A percentile compares a stretch with the other conserved stretches of the same genome.
These are phyloP conservation scores for Cryphonectria nitschkei DNA, from an alignment of 2,329 filamentous ascomycete species.

Conservation along the genomic window DNA sequence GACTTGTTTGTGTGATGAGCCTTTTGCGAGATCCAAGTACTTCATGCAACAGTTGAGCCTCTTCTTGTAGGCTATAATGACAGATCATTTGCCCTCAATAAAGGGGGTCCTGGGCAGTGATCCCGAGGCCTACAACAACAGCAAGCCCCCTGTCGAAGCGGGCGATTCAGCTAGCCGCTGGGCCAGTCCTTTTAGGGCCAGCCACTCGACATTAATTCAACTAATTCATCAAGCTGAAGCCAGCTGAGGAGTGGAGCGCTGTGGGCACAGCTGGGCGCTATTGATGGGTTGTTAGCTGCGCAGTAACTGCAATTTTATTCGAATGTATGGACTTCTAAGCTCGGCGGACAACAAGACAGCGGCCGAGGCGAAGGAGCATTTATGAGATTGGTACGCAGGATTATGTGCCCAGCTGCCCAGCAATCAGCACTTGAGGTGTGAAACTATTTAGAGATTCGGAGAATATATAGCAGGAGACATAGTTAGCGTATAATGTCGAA, in stretches of 20 bases:
- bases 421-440: no score
- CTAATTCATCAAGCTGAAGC: not conserved
- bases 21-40: not conserved
- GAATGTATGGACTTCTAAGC: not conserved
- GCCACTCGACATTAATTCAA: not conserved
- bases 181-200: not conserved
- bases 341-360: not conserved
- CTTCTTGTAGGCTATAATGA: not conserved
- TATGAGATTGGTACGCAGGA: not conserved
- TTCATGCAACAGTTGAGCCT: not conserved
- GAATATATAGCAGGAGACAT: no score
- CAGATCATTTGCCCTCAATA: not conserved
- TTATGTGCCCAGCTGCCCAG: not conserved
- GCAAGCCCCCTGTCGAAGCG: not conserved
- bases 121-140: not conserved
- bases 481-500: not conserved
- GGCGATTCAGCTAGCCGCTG: not conserved
- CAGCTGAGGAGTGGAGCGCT: not conserved
- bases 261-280: not conserved
- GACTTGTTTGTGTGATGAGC: not conserved
- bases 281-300: not conserved
- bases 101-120: not conserved
- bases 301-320: not conserved
- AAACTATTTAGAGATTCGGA: no score
- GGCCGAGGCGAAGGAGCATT: no score